Evolutionary conservation across 495 filamentous ascomycete genomes (phyloP), one percentile per base, ranked within the genome.

Genomic region (Aspergillus carlsbadensis): DNA sequence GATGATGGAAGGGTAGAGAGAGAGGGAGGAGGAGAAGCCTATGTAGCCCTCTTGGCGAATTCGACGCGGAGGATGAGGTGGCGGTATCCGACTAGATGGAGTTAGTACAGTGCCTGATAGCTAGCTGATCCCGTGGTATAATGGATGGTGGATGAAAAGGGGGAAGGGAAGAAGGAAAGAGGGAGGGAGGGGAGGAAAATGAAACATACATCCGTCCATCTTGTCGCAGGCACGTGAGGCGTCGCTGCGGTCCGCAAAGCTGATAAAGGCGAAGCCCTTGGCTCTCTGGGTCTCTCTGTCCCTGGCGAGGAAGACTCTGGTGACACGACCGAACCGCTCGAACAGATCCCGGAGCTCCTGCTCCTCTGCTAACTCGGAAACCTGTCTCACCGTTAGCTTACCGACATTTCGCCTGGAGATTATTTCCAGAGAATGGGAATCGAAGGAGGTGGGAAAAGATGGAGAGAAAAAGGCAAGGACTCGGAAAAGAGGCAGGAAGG

Each of bases 251-350:
- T 98, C 94, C 46, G 85, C 86, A 72, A 92, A 98, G 70, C 89
- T 95, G 77, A 98, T 96, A 71, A 98, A 98, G 15, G 94, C 94
- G 66, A 98, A 98, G 41, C 94, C 94, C 83, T 98, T 98, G 50
- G 95, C 94, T 62, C 91, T 68, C 53, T 89, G 87, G 33, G 95
- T 98, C 45, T 98, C 95, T 69, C 94, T 80, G 74, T 98, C 95
- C 78, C 96, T 96, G 59, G 94, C 94, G 59, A 98, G 72, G 81
- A 98, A 98, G 43, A 98, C 95, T 69, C 92, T 86, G 37, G 92
- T 98, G 58, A 98, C 95, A 63, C 91, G 89, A 64, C 94, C 94
- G 73, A 94, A 96, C 39, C 94, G 84, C 76, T 96, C 92, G 80
- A 98, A 98, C 81, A 98, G 92, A 74, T 95, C 92, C 65, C 94